Conservation (phyloP, 2,329 filamentous ascomycete genomes). For the Aspergillus awamori region DNA sequence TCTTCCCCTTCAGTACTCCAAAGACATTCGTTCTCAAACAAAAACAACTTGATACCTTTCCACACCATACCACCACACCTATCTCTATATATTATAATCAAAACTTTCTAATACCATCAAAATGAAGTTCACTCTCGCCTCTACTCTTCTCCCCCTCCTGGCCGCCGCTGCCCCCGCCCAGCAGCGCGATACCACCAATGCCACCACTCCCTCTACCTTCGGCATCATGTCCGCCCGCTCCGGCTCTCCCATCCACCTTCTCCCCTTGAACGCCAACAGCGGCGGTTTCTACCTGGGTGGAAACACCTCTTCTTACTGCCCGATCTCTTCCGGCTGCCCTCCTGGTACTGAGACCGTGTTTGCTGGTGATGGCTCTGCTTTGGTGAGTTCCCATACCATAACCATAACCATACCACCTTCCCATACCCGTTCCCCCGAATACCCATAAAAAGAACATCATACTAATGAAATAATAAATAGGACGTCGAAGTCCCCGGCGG, state of each 20-base stretch:
- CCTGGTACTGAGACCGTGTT: slow-evolving; percentile 53
- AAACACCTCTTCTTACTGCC: slow-evolving; percentile 54
- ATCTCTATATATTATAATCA: not conserved
- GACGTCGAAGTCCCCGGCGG: slow-evolving; percentile 63
- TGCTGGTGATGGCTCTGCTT: slow-evolving; percentile 39
- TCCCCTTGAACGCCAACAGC: slow-evolving; percentile 51
- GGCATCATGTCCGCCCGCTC: slow-evolving; percentile 50
- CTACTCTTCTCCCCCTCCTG: slow-evolving; percentile 31
- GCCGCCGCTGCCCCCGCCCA: slow-evolving; percentile 29
- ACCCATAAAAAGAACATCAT: too few relatives aligned
- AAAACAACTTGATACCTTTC: too few relatives aligned
- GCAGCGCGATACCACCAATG: slow-evolving; percentile 6
- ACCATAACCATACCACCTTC: too few relatives aligned
- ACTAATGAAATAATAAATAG: slow-evolving; percentile 25
- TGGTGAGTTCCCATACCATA: slow-evolving; percentile 32
- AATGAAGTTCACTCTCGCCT: slow-evolving; percentile 31
- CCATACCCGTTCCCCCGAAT: too few relatives aligned
- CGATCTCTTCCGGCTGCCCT: slow-evolving; percentile 46
- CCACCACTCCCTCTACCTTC: slow-evolving; percentile 32
- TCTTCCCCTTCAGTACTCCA: too few relatives aligned
- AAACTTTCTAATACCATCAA: slow-evolving; percentile 8
- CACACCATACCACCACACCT: too few relatives aligned
- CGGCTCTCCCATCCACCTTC: slow-evolving; percentile 54
- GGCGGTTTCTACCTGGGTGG: slow-evolving; percentile 56
- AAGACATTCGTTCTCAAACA: too few relatives aligned